Base-by-base conservation (phyloP, 208 protist species). In the Crithidia expoeki region DNA sequence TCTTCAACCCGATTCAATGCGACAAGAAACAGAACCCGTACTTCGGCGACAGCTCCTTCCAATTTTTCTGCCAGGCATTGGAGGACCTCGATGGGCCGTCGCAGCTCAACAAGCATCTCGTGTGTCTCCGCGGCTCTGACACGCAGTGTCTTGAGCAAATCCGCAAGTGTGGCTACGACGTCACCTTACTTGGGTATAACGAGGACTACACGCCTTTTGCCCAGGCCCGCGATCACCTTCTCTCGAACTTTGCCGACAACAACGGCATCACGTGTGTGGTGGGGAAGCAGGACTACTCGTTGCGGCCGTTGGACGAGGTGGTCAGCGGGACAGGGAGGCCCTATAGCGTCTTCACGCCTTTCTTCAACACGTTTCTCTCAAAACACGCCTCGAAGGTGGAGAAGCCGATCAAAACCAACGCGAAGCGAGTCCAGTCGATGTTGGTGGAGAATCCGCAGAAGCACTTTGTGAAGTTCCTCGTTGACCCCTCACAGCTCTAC, bases 271-370 rank as follows among this genome's bases (percentile, higher is more conserved):
- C 73, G 19, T 69, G 64, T 59, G 76, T 90, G 34, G 76, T 72
- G 21, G 71, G 74, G 34, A 56, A 66, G 34, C 25, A 56, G 40
- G 89, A 92, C 69, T 91, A 89, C 75, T 84, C 83, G 12, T 51
- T 94, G 33, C 73, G 88, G 2, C 82, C 81, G 25, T 65, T 84
- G 16, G 75, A 81, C 30, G 64, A 59, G 21, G 77, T 94, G 28
- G 40, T 72, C 23, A 86, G 53, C 23, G 67, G 58, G 17, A 27
- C 67, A 16, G 76, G 74, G 6, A 52, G 79, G 42, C 86, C 86
- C 12, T 94, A 92, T 61, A 83, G 82, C 40, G 85, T 94, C 34
- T 94, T 91, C 74, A 94, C 84, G 27, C 77, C 84, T 23, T 94
- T 91, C 69, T 94, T 88, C 72, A 76, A 80, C 50, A 53, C 36